Conservation (phyloP, 225 moss, liverwort and hornwort species). For the Sphagnum tenellum region DNA sequence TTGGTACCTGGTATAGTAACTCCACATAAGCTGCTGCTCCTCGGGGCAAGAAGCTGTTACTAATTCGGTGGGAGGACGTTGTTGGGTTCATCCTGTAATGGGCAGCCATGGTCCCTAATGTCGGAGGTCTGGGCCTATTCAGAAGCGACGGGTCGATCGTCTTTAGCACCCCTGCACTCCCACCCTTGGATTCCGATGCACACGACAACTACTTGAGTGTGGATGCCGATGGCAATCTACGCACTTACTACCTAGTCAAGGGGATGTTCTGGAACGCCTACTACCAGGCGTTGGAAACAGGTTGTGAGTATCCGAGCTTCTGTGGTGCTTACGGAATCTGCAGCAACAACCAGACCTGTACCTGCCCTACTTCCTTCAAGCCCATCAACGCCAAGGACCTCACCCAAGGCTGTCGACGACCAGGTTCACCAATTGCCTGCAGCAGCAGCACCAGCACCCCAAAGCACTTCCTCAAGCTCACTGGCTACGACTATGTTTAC, state of each 20-base stretch:
- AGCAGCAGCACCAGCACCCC: background rate
- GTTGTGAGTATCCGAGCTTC: slow-evolving; percentile 17
- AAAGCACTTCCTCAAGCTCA: background rate
- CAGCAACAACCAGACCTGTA: slow-evolving; percentile 10
- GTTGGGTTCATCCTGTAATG: background rate
- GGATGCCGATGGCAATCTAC: slow-evolving; percentile 20
- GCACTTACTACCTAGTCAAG: slow-evolving; percentile 4
- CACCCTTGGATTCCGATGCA: background rate
- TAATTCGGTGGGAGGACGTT: no score
- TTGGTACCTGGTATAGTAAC: no score
- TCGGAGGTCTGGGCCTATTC: slow-evolving; percentile 19
- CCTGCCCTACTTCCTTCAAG: slow-evolving; percentile 20
- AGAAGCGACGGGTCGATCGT: slow-evolving; percentile 11
- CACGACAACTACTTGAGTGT: slow-evolving; percentile 12
- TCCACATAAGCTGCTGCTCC: no score
- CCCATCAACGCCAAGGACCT: slow-evolving; percentile 6
- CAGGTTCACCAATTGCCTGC: slow-evolving; percentile 5
- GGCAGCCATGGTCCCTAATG: slow-evolving; percentile 6
- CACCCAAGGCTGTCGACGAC: slow-evolving; percentile 22
- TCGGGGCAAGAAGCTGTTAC: no score
- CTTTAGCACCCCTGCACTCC: slow-evolving; percentile 13
- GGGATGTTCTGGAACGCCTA: background rate
- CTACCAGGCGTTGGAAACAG: slow-evolving; percentile 7
- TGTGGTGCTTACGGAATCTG: slow-evolving; percentile 17
- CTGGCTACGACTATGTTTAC: slow-evolving; percentile 23